Percentiles rank a stretch among this genome's conserved stretches.
phyloP scores from a whole-genome alignment of 2,329 filamentous ascomycete species.

The Botrytis byssoidea region DNA sequence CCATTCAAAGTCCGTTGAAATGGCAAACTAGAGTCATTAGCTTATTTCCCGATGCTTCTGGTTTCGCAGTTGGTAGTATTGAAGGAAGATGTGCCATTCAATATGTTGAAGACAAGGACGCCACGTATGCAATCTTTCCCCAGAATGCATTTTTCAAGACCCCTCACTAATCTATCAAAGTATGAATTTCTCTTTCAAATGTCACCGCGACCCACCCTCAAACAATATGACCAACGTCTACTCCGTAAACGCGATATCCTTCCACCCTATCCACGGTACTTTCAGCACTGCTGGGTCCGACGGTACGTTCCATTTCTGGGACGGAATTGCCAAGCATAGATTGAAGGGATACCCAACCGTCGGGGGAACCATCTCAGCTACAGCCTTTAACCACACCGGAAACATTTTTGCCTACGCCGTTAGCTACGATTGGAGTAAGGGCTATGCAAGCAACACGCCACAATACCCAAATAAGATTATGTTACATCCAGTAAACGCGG shows the following conservation, averaged over 20 bases:
- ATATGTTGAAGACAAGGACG: slow-evolving; percentile 95
- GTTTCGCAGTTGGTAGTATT: slow-evolving; percentile 94
- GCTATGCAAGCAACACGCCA: slow-evolving; percentile 79
- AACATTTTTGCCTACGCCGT: slow-evolving; percentile 85
- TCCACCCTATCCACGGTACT: slow-evolving; percentile 96
- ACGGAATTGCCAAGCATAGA: slow-evolving; percentile 85
- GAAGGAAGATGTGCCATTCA: slow-evolving; percentile 97
- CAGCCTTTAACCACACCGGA: slow-evolving; percentile 86
- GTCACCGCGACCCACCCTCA: slow-evolving; percentile 79
- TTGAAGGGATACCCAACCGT: slow-evolving; percentile 85
- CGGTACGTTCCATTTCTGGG: slow-evolving; percentile 96
- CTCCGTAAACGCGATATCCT: slow-evolving; percentile 94
- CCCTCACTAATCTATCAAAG: slow-evolving; percentile 41
- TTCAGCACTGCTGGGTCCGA: slow-evolving; percentile 95
- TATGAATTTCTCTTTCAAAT: slow-evolving; percentile 99
- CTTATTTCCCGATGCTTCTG: slow-evolving; percentile 88
- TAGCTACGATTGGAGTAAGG: slow-evolving; percentile 98
- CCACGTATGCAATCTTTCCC: slow-evolving; percentile 48
- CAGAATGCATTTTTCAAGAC: neutral
- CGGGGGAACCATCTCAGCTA: slow-evolving; percentile 83
- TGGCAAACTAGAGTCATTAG: slow-evolving; percentile 96
- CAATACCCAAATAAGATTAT: slow-evolving; percentile 77
- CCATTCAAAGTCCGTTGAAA: slow-evolving; percentile 90
- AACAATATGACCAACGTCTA: slow-evolving; percentile 84
- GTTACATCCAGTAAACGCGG: slow-evolving; percentile 72